These are phyloP conservation scores for Didymellaceae sp. DNA, from an alignment of 2,329 filamentous ascomycete species.

Conservation along the genomic window DNA sequence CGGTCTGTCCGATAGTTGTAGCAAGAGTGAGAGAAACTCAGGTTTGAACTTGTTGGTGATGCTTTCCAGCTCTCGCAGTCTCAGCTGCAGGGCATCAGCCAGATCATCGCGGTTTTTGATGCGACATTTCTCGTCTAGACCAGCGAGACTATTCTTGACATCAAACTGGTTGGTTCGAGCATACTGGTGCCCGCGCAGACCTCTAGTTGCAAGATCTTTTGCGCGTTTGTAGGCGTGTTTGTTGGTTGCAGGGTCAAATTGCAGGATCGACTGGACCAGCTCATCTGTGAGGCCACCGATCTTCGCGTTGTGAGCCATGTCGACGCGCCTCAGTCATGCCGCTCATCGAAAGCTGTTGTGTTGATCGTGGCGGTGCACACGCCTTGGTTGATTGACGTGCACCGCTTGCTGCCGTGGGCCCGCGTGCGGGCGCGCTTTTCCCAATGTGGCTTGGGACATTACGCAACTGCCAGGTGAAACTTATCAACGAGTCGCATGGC, in stretches of 20 bases:
- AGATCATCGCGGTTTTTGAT: conserved; percentile 80
- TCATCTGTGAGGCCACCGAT: conserved; percentile 72
- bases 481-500: conserved; percentile 13
- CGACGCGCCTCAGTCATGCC: conserved; percentile 13
- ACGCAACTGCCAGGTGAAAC: conserved; percentile 17
- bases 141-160: conserved; percentile 49
- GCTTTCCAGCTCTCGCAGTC: conserved; percentile 65
- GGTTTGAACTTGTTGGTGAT: conserved; percentile 71
- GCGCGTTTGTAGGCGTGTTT: conserved; percentile 45
- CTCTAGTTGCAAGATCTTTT: conserved; percentile 49
- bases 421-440: conserved; percentile 16
- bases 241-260: conserved; percentile 49
- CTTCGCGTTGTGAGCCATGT: conserved; percentile 74
- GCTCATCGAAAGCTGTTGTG: neutral
- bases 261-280: conserved; percentile 70
- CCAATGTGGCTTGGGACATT: conserved; percentile 15
- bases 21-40: conserved; percentile 77
- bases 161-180: conserved; percentile 58
- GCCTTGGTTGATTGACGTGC: conserved; percentile 17
- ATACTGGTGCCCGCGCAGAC: conserved; percentile 51
- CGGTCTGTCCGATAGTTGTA: conserved; percentile 83
- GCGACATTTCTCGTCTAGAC: conserved; percentile 83
- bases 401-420: conserved; percentile 7
- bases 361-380: conserved; percentile 13
- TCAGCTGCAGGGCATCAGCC: conserved; percentile 69